Evolutionary conservation across 345 rosid species (phyloP).

Genomic region (Draba incana): DNA sequence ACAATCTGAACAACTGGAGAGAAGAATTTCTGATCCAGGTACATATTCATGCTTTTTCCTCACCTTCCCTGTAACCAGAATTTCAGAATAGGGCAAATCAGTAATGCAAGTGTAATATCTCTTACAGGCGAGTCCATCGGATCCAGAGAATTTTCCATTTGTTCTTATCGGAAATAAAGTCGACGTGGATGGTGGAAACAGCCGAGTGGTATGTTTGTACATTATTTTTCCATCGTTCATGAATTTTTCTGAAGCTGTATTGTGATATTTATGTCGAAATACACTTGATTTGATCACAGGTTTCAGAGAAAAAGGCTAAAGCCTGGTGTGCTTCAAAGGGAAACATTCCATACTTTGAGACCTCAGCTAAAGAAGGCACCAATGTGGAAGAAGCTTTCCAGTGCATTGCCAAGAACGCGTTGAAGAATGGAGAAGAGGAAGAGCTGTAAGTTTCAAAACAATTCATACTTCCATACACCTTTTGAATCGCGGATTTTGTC

Average conservation of each 20-base stretch:
- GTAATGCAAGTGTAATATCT: slow-evolving; percentile 12
- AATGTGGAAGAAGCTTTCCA: slow-evolving; percentile 98
- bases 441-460: slow-evolving; percentile 71
- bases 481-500: background rate
- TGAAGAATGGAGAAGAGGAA: slow-evolving; percentile 92
- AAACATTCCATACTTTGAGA: slow-evolving; percentile 95
- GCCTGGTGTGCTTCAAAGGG: slow-evolving; percentile 99
- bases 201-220: slow-evolving; percentile 71
- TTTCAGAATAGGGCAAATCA: slow-evolving; percentile 9
- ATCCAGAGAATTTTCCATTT: slow-evolving; percentile 95
- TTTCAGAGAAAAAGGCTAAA: slow-evolving; percentile 91
- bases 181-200: slow-evolving; percentile 90
- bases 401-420: slow-evolving; percentile 91
- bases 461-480: background rate
- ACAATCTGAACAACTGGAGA: slow-evolving; percentile 82
- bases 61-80: background rate
- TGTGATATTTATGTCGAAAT: background rate
- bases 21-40: slow-evolving; percentile 89
- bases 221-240: background rate
- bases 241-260: background rate
- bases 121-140: slow-evolving; percentile 91
- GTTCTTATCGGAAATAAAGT: slow-evolving; percentile 89
- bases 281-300: slow-evolving; percentile 48
- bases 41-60: slow-evolving; percentile 1
- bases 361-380: slow-evolving; percentile 96